A percentile compares a stretch with the other conserved stretches of the same genome.
phyloP scores from a whole-genome alignment of 2,329 filamentous ascomycete species.

The Fusarium sp. region DNA sequence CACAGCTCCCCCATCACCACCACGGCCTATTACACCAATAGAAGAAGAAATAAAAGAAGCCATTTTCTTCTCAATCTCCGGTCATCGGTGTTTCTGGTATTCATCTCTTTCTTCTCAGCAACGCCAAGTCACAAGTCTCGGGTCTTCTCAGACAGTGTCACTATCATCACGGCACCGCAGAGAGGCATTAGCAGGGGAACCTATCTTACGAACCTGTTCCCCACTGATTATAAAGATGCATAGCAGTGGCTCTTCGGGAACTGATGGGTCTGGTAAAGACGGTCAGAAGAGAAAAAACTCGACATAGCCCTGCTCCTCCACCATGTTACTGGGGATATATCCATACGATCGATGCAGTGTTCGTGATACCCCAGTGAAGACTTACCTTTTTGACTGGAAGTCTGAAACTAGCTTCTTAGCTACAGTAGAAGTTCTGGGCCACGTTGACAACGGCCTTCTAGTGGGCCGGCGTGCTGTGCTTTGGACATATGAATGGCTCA shows the following conservation, averaged over 20 bases:
- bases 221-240: slow-evolving; percentile 33
- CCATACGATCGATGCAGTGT: slow-evolving; percentile 20
- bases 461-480: slow-evolving; percentile 23
- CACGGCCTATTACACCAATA: slow-evolving; percentile 1
- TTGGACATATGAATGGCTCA: slow-evolving; percentile 13
- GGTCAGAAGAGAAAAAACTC: slow-evolving; percentile 17
- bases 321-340: slow-evolving; percentile 18
- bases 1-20: slow-evolving; percentile 14
- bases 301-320: slow-evolving; percentile 22
- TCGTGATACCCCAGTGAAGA: slow-evolving; percentile 27
- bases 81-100: slow-evolving; percentile 16
- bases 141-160: slow-evolving; percentile 21
- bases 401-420: slow-evolving; percentile 5
- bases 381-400: slow-evolving; percentile 10
- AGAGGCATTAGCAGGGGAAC: slow-evolving; percentile 3
- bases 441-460: slow-evolving; percentile 37
- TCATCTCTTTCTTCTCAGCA: slow-evolving; percentile 13
- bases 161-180: slow-evolving; percentile 17
- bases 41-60: not conserved
- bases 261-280: slow-evolving; percentile 18
- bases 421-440: slow-evolving; percentile 17
- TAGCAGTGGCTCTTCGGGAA: slow-evolving; percentile 4
- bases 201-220: slow-evolving; percentile 8
- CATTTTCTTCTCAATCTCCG: slow-evolving; percentile 12
- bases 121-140: slow-evolving; percentile 34